Evolutionary conservation across 768 basidiomycete species (phyloP).

Genomic region (Leccinum ochraceum): DNA sequence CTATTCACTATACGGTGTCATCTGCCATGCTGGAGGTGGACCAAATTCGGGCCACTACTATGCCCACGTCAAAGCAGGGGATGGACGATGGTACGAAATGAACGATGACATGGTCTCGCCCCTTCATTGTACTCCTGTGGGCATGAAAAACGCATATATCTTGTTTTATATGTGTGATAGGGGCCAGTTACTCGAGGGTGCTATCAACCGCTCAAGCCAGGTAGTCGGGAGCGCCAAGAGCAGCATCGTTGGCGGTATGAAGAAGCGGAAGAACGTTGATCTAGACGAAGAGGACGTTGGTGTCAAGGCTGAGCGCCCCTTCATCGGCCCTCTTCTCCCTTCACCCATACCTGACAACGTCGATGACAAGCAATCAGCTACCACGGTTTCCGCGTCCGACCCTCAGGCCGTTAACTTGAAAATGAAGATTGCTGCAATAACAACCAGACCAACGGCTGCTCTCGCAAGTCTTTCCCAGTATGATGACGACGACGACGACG

Average conservation of each 20-base stretch:
- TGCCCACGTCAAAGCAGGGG: slow-evolving; percentile 72
- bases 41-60: slow-evolving; percentile 97
- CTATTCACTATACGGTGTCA: slow-evolving; percentile 89
- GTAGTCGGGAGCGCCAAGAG: slow-evolving; percentile 30
- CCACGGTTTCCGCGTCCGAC: slow-evolving; percentile 32
- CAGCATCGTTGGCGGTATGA: slow-evolving; percentile 48
- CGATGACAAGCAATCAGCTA: slow-evolving; percentile 17
- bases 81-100: slow-evolving; percentile 86
- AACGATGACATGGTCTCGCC: slow-evolving; percentile 81
- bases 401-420: slow-evolving; percentile 55
- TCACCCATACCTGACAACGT: slow-evolving; percentile 36
- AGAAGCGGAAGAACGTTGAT: slow-evolving; percentile 47
- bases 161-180: slow-evolving; percentile 87
- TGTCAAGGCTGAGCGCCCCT: slow-evolving; percentile 48
- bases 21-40: slow-evolving; percentile 90
- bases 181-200: slow-evolving; percentile 72
- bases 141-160: slow-evolving; percentile 85
- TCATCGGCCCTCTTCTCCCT: slow-evolving; percentile 70
- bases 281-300: slow-evolving; percentile 51
- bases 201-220: slow-evolving; percentile 38
- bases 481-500: slow-evolving; percentile 37
- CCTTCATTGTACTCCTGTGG: slow-evolving; percentile 46
- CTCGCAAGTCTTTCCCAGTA: slow-evolving; percentile 43
- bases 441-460: slow-evolving; percentile 33
- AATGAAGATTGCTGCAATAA: slow-evolving; percentile 51